phyloP scores from a whole-genome alignment of 2,329 filamentous ascomycete species.

The Microsporum canis region DNA sequence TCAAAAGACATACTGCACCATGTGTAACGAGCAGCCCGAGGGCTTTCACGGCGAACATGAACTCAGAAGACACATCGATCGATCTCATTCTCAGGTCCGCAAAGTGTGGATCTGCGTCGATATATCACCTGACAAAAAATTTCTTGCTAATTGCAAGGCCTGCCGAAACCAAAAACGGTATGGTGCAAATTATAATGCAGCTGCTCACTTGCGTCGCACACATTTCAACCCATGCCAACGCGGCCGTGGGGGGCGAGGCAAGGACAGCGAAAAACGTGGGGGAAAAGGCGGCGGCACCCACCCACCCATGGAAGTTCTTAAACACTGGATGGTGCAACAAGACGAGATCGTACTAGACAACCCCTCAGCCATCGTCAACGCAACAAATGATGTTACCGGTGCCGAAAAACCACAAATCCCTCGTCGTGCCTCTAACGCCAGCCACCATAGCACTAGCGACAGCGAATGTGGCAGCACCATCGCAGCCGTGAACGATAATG shows the following conservation, averaged over 20 bases:
- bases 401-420: background rate
- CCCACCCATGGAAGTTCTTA: slow-evolving; percentile 50
- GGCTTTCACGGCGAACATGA: slow-evolving; percentile 85
- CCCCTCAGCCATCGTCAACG: slow-evolving; percentile 19
- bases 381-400: slow-evolving; percentile 12
- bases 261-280: slow-evolving; percentile 48
- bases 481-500: background rate
- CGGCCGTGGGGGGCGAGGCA: slow-evolving; percentile 43
- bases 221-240: slow-evolving; percentile 67
- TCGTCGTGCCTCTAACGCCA: slow-evolving; percentile 8
- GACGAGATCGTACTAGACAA: slow-evolving; percentile 38
- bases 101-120: slow-evolving; percentile 56
- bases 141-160: slow-evolving; percentile 71
- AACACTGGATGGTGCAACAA: slow-evolving; percentile 50
- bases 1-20: slow-evolving; percentile 57
- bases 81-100: slow-evolving; percentile 51
- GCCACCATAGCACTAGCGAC: slow-evolving; percentile 16
- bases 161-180: slow-evolving; percentile 70
- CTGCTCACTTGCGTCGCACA: slow-evolving; percentile 73
- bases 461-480: slow-evolving; percentile 5
- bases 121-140: slow-evolving; percentile 47
- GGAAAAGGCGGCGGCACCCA: slow-evolving; percentile 52
- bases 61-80: slow-evolving; percentile 54
- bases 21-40: slow-evolving; percentile 60
- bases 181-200: slow-evolving; percentile 87